A percentile compares a stretch with the other conserved stretches of the same genome.
phyloP scores from a whole-genome alignment of 2,329 filamentous ascomycete species.

The Hymenoscyphus linearis region DNA sequence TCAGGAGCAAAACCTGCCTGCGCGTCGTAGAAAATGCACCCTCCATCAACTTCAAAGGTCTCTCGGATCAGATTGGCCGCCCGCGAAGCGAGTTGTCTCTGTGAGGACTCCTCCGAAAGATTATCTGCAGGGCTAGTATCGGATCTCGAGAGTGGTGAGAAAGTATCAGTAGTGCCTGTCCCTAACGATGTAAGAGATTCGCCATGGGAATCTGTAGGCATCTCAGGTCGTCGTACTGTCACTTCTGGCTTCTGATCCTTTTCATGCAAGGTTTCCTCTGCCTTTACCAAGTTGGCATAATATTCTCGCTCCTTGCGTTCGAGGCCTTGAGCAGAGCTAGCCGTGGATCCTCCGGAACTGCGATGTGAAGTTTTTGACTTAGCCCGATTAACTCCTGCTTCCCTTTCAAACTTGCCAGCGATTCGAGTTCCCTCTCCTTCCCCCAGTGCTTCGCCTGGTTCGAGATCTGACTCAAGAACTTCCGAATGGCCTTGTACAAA shows the following conservation, averaged over 20 bases:
- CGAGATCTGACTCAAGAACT: conserved; percentile 26
- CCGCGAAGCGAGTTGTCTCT: conserved; percentile 29
- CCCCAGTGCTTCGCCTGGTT: conserved; percentile 18
- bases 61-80: conserved; percentile 32
- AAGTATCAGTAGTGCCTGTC: conserved; percentile 11
- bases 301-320: conserved; percentile 27
- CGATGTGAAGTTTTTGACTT: conserved; percentile 21
- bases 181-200: conserved; percentile 18
- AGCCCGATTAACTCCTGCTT: conserved; percentile 13
- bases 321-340: conserved; percentile 11
- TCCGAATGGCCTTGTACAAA: conserved; percentile 45
- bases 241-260: neutral
- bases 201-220: conserved; percentile 11
- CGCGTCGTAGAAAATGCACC: conserved; percentile 31
- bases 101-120: conserved; percentile 23
- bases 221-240: conserved; percentile 12
- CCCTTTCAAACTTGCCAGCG: conserved; percentile 28
- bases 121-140: conserved; percentile 18
- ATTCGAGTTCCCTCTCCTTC: conserved; percentile 24
- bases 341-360: conserved; percentile 8
- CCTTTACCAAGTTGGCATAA: conserved; percentile 16
- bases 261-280: conserved; percentile 15
- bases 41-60: conserved; percentile 32
- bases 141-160: conserved; percentile 15
- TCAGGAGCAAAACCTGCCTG: conserved; percentile 27